phyloP scores from a whole-genome alignment of 768 basidiomycete species.

The Fibroporia radiculosa region DNA sequence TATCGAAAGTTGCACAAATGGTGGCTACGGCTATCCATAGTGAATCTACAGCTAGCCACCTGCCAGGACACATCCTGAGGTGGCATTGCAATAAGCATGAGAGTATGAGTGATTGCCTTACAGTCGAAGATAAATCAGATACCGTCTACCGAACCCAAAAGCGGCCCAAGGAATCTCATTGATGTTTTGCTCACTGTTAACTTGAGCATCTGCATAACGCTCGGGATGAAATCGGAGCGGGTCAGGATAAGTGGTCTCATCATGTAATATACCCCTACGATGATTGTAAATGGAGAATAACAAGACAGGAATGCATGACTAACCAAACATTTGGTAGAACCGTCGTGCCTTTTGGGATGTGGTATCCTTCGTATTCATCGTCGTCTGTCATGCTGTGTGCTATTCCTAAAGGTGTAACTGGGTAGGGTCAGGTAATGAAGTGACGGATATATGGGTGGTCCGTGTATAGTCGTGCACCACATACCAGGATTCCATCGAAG shows the following conservation, averaged over 20 bases:
- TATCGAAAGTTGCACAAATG: constrained; percentile 13
- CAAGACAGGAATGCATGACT: not conserved
- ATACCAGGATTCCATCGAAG: constrained; percentile 21
- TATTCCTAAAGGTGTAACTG: constrained; percentile 20
- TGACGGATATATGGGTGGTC: not conserved
- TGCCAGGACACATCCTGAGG: constrained; percentile 18
- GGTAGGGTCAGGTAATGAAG: not conserved
- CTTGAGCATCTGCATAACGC: constrained; percentile 14
- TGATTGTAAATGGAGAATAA: no score
- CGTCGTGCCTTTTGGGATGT: constrained; percentile 13
- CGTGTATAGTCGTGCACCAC: not conserved
- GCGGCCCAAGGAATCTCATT: constrained; percentile 11
- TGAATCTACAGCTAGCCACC: constrained; percentile 16
- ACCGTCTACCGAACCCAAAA: constrained; percentile 18
- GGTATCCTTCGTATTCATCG: constrained; percentile 16
- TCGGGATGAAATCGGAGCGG: constrained; percentile 19
- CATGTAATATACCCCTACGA: constrained; percentile 14
- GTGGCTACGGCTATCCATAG: constrained; percentile 17
- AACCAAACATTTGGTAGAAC: constrained; percentile 18
- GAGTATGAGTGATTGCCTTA: no score
- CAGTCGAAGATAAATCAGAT: not conserved
- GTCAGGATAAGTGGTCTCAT: constrained; percentile 15
- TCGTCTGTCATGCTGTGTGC: constrained; percentile 15
- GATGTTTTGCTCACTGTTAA: constrained; percentile 4
- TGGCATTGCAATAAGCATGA: not conserved